Percentiles rank a stretch among this genome's conserved stretches.
Evolutionary conservation across 2,329 filamentous ascomycete species (phyloP).

Genomic region (Epichloe brachyelytri): DNA sequence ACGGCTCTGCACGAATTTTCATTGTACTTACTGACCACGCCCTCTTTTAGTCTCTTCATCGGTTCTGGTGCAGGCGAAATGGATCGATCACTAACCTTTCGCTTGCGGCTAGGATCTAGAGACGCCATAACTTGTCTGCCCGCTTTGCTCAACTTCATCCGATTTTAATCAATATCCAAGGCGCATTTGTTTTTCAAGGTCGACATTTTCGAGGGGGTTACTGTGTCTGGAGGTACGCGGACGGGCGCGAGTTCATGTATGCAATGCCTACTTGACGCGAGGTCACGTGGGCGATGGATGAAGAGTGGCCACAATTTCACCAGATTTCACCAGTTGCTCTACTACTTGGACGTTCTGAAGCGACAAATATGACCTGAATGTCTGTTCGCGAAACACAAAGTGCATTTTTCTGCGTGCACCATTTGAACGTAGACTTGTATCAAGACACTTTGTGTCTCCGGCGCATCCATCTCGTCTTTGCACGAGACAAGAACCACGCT

Average conservation of each 20-base stretch:
- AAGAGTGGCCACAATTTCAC: neutral
- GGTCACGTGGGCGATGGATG: constrained; percentile 3
- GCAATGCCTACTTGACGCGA: neutral
- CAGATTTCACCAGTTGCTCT: neutral
- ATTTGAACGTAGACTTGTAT: neutral
- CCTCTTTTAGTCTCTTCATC: constrained; percentile 26
- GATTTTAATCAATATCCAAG: neutral
- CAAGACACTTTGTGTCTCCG: neutral
- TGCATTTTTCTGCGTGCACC: neutral
- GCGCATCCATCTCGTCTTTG: neutral
- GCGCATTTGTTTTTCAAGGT: no score
- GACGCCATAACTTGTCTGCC: constrained; percentile 14
- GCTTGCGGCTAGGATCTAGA: constrained; percentile 16
- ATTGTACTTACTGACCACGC: neutral
- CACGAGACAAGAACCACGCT: neutral
- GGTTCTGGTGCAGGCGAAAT: constrained; percentile 36
- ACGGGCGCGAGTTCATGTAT: neutral
- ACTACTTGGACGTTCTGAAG: no score
- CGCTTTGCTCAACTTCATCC: neutral
- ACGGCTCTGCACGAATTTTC: neutral
- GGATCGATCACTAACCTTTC: constrained; percentile 25
- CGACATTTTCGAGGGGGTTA: neutral
- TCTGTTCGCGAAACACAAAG: neutral
- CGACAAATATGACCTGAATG: neutral
- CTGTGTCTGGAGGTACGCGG: neutral